These are phyloP conservation scores for Spergularia bocconei DNA, from an alignment of 148 eudicot species.

Conservation along the genomic window DNA sequence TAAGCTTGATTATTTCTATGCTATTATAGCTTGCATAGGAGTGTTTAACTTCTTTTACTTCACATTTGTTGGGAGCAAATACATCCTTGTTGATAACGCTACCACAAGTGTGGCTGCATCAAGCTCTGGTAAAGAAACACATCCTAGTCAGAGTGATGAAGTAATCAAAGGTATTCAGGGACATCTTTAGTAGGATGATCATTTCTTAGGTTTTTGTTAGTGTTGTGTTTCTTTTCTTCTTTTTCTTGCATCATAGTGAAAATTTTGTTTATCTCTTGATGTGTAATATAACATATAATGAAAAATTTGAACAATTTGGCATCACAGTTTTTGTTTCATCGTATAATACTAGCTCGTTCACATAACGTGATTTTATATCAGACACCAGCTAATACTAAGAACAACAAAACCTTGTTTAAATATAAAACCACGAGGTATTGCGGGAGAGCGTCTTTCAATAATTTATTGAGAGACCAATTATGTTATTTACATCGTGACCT, in stretches of 20 bases:
- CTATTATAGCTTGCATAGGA: constrained; percentile 42
- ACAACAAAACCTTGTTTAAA: too few relatives aligned
- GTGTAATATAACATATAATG: not conserved
- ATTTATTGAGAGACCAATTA: too few relatives aligned
- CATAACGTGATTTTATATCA: too few relatives aligned
- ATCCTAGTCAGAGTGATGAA: constrained; percentile 1
- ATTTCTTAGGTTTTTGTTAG: not conserved
- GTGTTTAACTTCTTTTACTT: constrained; percentile 50
- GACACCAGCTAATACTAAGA: too few relatives aligned
- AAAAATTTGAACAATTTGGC: not conserved
- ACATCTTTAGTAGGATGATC: not conserved
- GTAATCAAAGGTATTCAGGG: constrained; percentile 4
- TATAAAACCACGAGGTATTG: too few relatives aligned
- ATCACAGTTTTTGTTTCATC: not conserved
- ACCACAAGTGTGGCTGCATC: not conserved
- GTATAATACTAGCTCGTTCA: too few relatives aligned
- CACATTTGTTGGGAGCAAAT: constrained; percentile 44
- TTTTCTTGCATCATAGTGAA: not conserved
- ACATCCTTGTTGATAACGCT: constrained; percentile 22
- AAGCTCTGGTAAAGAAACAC: constrained; percentile 5
- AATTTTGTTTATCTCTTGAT: not conserved
- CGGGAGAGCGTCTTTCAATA: too few relatives aligned
- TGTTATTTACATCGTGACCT: too few relatives aligned
- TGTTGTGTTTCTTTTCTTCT: not conserved
- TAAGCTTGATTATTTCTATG: constrained; percentile 56